Conservation (phyloP, 1,284 basidiomycete species). For the Austropuccinia psidii region DNA sequence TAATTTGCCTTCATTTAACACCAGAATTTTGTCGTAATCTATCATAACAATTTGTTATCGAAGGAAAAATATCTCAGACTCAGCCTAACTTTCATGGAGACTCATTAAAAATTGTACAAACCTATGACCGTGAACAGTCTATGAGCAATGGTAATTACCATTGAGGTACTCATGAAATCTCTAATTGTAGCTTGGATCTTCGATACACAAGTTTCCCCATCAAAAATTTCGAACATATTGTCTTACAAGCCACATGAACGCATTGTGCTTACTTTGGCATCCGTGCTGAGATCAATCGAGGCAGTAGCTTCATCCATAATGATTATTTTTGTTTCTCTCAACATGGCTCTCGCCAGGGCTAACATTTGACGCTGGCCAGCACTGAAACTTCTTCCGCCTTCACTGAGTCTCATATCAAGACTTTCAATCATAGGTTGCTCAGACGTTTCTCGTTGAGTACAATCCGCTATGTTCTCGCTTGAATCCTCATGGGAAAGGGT, state of each 20-base stretch:
- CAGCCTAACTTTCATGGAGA: not conserved
- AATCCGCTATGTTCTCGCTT: not conserved
- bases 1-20: conserved; percentile 44
- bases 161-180: conserved; percentile 21
- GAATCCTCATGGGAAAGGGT: not conserved
- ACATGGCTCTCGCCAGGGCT: conserved; percentile 44
- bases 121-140: conserved; percentile 24
- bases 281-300: conserved; percentile 41
- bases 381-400: conserved; percentile 45
- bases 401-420: conserved; percentile 37
- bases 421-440: not conserved
- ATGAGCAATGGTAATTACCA: conserved; percentile 36
- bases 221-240: not conserved
- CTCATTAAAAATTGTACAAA: not conserved
- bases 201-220: not conserved
- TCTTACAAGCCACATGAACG: not conserved
- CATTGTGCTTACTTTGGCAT: conserved; percentile 36
- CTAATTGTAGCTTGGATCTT: conserved; percentile 32
- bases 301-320: conserved; percentile 47
- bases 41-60: conserved; percentile 42
- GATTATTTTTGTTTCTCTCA: conserved; percentile 43
- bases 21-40: conserved; percentile 44
- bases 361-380: conserved; percentile 46
- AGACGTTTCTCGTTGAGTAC: not conserved
- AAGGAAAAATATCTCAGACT: not conserved